These are phyloP conservation scores for Hortiboletus campestris DNA, from an alignment of 768 basidiomycete genomes.

Conservation along the genomic window DNA sequence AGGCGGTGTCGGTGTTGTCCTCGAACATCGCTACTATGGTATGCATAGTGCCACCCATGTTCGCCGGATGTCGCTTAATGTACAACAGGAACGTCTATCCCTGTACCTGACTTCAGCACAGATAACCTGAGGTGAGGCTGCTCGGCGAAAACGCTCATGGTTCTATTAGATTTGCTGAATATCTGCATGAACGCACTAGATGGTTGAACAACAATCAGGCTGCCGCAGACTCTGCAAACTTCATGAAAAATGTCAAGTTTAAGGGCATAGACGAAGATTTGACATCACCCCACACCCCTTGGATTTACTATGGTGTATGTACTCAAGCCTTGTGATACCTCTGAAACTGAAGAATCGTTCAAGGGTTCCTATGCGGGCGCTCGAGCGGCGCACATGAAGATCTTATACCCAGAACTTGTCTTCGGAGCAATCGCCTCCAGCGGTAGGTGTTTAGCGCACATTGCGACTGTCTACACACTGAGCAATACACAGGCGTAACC, in stretches of 20 bases:
- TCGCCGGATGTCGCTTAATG: not conserved
- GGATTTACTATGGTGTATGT: constrained; percentile 91
- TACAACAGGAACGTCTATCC: constrained; percentile 63
- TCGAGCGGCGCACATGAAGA: constrained; percentile 86
- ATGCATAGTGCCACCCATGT: constrained; percentile 9
- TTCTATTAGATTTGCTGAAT: constrained; percentile 1
- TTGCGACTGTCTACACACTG: not conserved
- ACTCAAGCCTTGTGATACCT: not conserved
- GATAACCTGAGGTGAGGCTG: constrained; percentile 66
- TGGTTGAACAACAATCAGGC: constrained; percentile 91
- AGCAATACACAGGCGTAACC: constrained; percentile 60
- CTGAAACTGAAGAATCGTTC: not conserved
- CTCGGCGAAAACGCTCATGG: not conserved
- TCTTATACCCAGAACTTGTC: constrained; percentile 85
- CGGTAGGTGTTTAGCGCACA: constrained; percentile 41
- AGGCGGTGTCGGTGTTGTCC: constrained; percentile 83
- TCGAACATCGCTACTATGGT: constrained; percentile 94
- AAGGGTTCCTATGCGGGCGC: constrained; percentile 92
- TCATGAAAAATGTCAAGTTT: constrained; percentile 81
- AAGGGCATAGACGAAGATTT: constrained; percentile 66
- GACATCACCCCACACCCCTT: constrained; percentile 70
- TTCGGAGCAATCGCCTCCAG: constrained; percentile 89
- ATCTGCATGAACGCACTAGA: constrained; percentile 36
- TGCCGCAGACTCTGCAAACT: constrained; percentile 87
- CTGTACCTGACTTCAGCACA: constrained; percentile 75